Conservation (phyloP, 495 filamentous ascomycete genomes). For the Penicillium nucicola region DNA sequence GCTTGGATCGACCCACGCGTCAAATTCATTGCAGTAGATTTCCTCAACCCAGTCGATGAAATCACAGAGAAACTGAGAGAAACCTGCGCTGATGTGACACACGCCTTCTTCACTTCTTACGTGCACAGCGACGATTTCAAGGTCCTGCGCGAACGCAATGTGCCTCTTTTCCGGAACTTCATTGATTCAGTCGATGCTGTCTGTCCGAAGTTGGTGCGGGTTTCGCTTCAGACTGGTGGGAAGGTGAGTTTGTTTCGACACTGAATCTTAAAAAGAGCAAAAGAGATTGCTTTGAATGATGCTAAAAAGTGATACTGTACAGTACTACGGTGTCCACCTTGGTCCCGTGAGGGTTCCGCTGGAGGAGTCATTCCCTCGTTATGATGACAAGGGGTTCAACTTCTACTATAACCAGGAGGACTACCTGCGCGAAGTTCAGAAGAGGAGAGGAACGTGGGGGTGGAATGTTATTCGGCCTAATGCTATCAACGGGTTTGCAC, state of each 20-base stretch:
- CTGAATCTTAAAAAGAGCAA: too few species aligned
- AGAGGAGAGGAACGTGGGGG: constrained; percentile 17
- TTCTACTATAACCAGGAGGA: constrained; percentile 38
- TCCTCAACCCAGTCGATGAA: constrained; percentile 9
- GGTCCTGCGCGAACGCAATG: constrained; percentile 15
- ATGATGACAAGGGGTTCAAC: constrained; percentile 22
- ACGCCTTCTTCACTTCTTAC: constrained; percentile 29
- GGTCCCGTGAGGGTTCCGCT: constrained; percentile 23
- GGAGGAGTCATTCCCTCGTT: constrained; percentile 23
- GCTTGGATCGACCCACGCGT: constrained; percentile 20
- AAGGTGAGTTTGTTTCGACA: constrained; percentile 23
- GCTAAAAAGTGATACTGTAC: too few species aligned
- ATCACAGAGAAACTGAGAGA: constrained; percentile 7
- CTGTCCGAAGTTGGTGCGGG: constrained; percentile 13
- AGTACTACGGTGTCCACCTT: constrained; percentile 33
- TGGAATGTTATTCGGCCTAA: constrained; percentile 31
- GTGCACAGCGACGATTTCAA: constrained; percentile 31
- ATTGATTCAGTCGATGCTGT: constrained; percentile 18
- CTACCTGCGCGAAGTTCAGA: constrained; percentile 17
- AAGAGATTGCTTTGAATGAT: too few species aligned
- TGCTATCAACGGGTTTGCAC: constrained; percentile 25
- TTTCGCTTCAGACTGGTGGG: constrained; percentile 25
- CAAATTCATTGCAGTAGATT: constrained; percentile 20
- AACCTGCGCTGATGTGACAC: constrained; percentile 21
- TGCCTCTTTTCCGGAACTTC: constrained; percentile 29